Base-by-base conservation (phyloP, 2,329 filamentous ascomycete species). In the Acarospora socialis region DNA sequence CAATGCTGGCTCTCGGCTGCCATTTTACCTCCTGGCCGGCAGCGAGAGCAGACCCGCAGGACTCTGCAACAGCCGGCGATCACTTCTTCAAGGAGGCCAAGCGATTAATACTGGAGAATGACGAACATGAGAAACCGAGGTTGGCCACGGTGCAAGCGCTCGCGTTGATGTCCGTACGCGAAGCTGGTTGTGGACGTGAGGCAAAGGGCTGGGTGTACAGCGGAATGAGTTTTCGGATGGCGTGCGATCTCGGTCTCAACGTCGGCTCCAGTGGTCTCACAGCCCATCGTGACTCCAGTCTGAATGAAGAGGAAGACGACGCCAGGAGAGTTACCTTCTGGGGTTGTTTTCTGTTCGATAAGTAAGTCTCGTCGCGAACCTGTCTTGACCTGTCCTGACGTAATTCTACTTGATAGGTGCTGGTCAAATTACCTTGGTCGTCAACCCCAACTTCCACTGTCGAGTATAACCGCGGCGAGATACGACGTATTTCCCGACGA, bases 281-380 rank as follows among this genome's bases (percentile, higher is more conserved):
- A 5, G 57, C 60, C 5, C n/a, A n/a, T n/a, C n/a, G n/a, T 16
- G 64, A 60, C n/a, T 70, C 68, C 36, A 65, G 62, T 17, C 66
- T 87, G 42, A 73, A 75, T 38, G 82, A 93, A 36, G 70, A 80
- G 28, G 87, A 94, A 53, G 70, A 92, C 22, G 90, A 98, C 56
- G 86, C 84, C 3, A 68, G 90, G 22, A 70, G 81, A 32, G 77
- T 95, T 24, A 95, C 90, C 0, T 95, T 94, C 49, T 95, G 90
- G 90, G 90, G 90, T 5, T 94, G 86, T 52, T 95, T 90, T 54
- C 59, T 93, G n/a, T 92, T 95, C 52, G 90, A 98, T 61, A 95
- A 94, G 66, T 72, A 48, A 41, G 62, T 49, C 23, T 20, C 16
- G 13, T 9, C 13, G 9, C 21, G 20, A 14, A 23, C 29, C 10